Conservation (phyloP, 2,329 filamentous ascomycete genomes). For the Leptosphaerulina australis region DNA sequence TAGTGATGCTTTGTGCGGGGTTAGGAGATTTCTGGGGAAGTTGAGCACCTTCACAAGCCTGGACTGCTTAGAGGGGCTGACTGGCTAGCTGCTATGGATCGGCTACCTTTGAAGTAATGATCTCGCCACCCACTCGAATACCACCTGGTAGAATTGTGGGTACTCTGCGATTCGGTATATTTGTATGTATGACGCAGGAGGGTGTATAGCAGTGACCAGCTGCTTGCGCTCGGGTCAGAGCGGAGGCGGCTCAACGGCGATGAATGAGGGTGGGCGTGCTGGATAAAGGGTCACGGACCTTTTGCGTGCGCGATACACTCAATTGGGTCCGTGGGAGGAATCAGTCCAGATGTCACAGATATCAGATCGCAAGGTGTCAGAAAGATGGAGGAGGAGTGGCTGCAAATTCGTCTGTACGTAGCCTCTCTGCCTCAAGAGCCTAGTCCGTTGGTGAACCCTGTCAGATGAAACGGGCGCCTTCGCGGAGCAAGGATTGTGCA, state of each 20-base stretch:
- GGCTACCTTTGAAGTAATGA: constrained; percentile 5
- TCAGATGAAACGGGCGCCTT: constrained; percentile 26
- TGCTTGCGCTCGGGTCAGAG: constrained; percentile 20
- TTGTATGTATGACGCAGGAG: constrained; percentile 24
- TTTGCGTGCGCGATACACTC: constrained; percentile 18
- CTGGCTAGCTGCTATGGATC: constrained; percentile 1
- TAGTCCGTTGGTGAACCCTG: constrained; percentile 18
- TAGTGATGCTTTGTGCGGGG: constrained; percentile 34
- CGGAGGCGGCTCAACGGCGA: constrained; percentile 12
- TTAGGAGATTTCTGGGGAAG: constrained; percentile 1
- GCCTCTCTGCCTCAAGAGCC: constrained; percentile 14
- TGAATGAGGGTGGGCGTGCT: neutral
- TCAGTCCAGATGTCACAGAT: neutral
- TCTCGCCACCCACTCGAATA: constrained; percentile 15
- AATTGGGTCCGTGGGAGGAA: constrained; percentile 7
- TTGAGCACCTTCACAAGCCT: neutral
- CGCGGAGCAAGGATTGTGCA: constrained; percentile 23
- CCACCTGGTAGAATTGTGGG: constrained; percentile 2
- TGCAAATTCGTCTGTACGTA: constrained; percentile 22
- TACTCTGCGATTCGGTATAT: constrained; percentile 1
- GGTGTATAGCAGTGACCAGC: constrained; percentile 2
- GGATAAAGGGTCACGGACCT: constrained; percentile 5
- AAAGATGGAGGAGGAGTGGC: constrained; percentile 21
- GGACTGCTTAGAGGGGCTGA: constrained; percentile 2
- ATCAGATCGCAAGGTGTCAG: constrained; percentile 9